These are phyloP conservation scores for Spathaspora arborariae DNA, from an alignment of 805 yeast genomes.

Conservation along the genomic window DNA sequence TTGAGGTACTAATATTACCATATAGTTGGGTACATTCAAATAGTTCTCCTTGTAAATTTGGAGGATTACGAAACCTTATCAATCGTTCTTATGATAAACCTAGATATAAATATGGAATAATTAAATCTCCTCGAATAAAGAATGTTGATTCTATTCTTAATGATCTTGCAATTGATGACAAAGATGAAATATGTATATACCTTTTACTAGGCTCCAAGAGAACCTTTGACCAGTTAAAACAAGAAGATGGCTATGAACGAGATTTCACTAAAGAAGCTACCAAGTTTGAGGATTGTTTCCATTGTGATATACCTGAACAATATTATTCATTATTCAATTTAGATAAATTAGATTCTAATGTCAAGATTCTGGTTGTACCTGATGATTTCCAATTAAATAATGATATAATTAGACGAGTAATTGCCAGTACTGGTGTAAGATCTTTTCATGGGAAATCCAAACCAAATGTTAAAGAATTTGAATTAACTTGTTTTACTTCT, in stretches of 20 bases:
- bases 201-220: slow-evolving; percentile 25
- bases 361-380: slow-evolving; percentile 14
- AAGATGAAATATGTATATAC: slow-evolving; percentile 16
- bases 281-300: slow-evolving; percentile 16
- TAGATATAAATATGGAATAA: slow-evolving; percentile 38
- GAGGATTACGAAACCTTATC: slow-evolving; percentile 26
- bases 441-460: slow-evolving; percentile 3
- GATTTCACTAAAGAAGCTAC: slow-evolving; percentile 18
- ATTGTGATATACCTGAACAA: slow-evolving; percentile 25
- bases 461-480: slow-evolving; percentile 21
- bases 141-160: slow-evolving; percentile 13
- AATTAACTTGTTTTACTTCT: slow-evolving; percentile 52
- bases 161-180: slow-evolving; percentile 22
- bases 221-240: slow-evolving; percentile 19
- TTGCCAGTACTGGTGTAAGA: slow-evolving; percentile 25
- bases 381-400: slow-evolving; percentile 15
- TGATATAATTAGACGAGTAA: slow-evolving; percentile 17
- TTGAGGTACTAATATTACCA: slow-evolving; percentile 14
- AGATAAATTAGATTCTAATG: slow-evolving; percentile 11
- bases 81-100: slow-evolving; percentile 52
- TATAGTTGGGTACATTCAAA: slow-evolving; percentile 4
- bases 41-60: slow-evolving; percentile 2
- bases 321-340: slow-evolving; percentile 18
- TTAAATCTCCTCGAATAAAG: slow-evolving; percentile 41
- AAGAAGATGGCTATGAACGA: slow-evolving; percentile 18